These are phyloP conservation scores for Ustilago shanxiensis DNA, from an alignment of 1,284 basidiomycete genomes.

Conservation along the genomic window DNA sequence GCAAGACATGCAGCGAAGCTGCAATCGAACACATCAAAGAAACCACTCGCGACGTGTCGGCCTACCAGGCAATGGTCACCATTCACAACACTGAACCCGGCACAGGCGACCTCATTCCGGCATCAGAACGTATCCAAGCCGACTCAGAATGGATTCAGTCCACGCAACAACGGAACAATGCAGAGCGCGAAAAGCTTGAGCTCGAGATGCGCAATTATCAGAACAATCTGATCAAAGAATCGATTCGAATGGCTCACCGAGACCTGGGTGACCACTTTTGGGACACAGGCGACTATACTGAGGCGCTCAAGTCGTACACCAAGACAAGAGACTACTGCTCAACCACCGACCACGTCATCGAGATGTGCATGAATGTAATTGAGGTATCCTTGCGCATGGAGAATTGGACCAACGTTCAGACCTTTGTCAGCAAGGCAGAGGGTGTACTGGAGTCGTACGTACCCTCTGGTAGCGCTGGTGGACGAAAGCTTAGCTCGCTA, in stretches of 20 bases:
- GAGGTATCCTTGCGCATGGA: conserved; percentile 82
- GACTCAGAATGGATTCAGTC: conserved; percentile 78
- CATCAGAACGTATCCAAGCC: conserved; percentile 23
- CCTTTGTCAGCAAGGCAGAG: conserved; percentile 91
- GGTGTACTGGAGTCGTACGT: conserved; percentile 80
- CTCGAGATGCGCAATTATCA: conserved; percentile 89
- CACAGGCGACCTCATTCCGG: conserved; percentile 26
- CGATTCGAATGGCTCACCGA: conserved; percentile 87
- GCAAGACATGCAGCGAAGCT: conserved; percentile 39
- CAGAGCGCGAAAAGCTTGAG: conserved; percentile 81
- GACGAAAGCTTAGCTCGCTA: conserved; percentile 65
- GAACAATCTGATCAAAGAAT: conserved; percentile 94
- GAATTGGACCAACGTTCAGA: conserved; percentile 83
- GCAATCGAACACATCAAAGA: conserved; percentile 46
- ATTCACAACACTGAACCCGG: conserved; percentile 49
- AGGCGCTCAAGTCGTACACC: conserved; percentile 81
- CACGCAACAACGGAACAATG: conserved; percentile 75
- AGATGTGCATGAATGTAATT: conserved; percentile 74
- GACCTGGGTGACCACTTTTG: conserved; percentile 84
- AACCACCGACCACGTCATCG: conserved; percentile 84
- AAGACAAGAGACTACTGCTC: conserved; percentile 88
- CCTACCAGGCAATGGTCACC: conserved; percentile 41
- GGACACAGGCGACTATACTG: conserved; percentile 77
- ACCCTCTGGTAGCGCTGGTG: conserved; percentile 69
- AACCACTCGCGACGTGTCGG: conserved; percentile 37